Percentiles rank a stretch among this genome's conserved stretches.
phyloP scores from a whole-genome alignment of 2,329 filamentous ascomycete genomes.

The Chrysosporium keratinophilum region DNA sequence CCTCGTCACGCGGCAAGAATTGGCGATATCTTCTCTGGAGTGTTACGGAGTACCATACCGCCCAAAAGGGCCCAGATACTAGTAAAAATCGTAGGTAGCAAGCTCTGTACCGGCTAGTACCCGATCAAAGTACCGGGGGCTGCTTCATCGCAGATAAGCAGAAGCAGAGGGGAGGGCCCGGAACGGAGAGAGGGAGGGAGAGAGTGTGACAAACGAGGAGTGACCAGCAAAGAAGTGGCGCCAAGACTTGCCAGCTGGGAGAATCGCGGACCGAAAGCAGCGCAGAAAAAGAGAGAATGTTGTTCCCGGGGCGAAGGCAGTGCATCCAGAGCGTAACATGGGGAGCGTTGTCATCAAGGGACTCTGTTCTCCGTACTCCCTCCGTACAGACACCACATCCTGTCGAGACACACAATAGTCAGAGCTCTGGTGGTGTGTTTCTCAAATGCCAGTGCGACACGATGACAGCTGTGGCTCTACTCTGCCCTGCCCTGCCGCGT shows the following conservation, averaged over 20 bases:
- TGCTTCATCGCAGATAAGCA: too few species aligned
- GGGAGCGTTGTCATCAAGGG: neutral
- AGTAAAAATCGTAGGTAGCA: neutral
- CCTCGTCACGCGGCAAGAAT: conserved; percentile 1
- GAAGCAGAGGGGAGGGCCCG: too few species aligned
- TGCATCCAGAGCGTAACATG: neutral
- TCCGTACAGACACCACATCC: neutral
- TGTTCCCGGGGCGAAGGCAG: conserved; percentile 1
- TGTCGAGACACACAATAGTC: neutral
- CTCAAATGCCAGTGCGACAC: neutral
- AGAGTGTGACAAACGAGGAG: too few species aligned
- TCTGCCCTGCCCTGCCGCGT: too few species aligned
- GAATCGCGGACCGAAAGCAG: neutral
- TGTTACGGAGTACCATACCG: neutral
- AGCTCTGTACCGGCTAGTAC: too few species aligned
- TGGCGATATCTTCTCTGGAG: neutral
- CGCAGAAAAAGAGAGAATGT: neutral
- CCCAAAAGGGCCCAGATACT: neutral
- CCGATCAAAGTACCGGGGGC: too few species aligned
- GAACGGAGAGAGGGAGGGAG: too few species aligned
- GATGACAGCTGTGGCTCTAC: neutral
- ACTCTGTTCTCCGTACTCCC: neutral
- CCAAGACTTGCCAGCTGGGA: neutral
- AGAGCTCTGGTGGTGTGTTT: neutral
- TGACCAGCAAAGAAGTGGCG: neutral